Evolutionary conservation across 768 basidiomycete genomes (phyloP).

Genomic region (Russula lepida): DNA sequence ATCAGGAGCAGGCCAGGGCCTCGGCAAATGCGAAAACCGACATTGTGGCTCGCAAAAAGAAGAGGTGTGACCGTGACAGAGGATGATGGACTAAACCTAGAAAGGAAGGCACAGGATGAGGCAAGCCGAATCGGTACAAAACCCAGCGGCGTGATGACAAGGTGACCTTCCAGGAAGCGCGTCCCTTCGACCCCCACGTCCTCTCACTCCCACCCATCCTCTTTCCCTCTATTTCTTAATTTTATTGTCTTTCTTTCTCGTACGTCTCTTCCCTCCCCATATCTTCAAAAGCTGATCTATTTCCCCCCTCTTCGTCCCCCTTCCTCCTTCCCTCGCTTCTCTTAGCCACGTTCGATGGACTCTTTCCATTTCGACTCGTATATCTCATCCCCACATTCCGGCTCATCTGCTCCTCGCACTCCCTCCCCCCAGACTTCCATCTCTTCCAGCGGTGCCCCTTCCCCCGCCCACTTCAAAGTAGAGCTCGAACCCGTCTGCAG

Average conservation of each 20-base stretch:
- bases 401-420: slow-evolving; percentile 63
- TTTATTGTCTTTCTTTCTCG: slow-evolving; percentile 19
- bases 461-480: slow-evolving; percentile 34
- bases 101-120: slow-evolving; percentile 20
- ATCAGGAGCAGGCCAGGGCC: slow-evolving; percentile 6
- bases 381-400: slow-evolving; percentile 47
- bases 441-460: slow-evolving; percentile 25
- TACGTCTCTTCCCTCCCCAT: slow-evolving; percentile 1
- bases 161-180: slow-evolving; percentile 21
- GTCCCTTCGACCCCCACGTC: slow-evolving; percentile 21
- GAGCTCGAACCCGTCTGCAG: slow-evolving; percentile 40
- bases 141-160: slow-evolving; percentile 20
- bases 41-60: slow-evolving; percentile 4
- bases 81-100: slow-evolving; percentile 14
- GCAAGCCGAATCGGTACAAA: slow-evolving; percentile 22
- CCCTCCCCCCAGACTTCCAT: slow-evolving; percentile 50
- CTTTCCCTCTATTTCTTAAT: slow-evolving; percentile 18
- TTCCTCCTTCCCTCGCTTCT: slow-evolving; percentile 13
- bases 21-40: slow-evolving; percentile 14
- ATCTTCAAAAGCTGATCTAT: neutral
- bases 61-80: slow-evolving; percentile 16
- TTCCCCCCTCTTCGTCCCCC: slow-evolving; percentile 11
- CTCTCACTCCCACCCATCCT: slow-evolving; percentile 13
- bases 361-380: slow-evolving; percentile 47
- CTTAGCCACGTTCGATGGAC: slow-evolving; percentile 32